Conservation (phyloP, 148 eudicot species). For the Cornus kousa region DNA sequence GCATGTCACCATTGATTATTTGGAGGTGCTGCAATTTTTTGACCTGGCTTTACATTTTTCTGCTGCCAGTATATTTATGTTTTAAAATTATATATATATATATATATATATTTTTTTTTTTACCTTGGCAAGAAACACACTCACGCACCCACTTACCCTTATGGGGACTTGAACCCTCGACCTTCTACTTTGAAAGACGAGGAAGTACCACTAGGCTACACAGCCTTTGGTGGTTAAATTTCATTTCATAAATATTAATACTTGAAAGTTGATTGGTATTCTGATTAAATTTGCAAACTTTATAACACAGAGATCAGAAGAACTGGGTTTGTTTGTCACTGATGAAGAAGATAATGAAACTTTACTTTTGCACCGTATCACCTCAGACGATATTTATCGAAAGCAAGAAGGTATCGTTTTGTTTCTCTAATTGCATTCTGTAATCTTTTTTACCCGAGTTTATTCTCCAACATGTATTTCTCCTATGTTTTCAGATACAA, state of each 20-base stretch:
- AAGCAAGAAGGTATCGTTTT: slow-evolving; percentile 84
- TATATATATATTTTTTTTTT: too few species aligned
- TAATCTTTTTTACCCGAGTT: background rate
- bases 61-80: background rate
- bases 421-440: background rate
- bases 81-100: background rate
- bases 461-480: background rate
- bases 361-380: slow-evolving; percentile 72
- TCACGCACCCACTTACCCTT: too few species aligned
- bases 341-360: slow-evolving; percentile 93
- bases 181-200: too few species aligned
- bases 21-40: slow-evolving; percentile 56
- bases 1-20: slow-evolving; percentile 86
- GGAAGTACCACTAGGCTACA: too few species aligned
- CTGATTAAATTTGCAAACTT: slow-evolving; percentile 1
- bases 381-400: slow-evolving; percentile 77
- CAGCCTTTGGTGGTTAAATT: too few species aligned
- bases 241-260: background rate
- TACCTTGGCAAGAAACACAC: too few species aligned
- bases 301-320: slow-evolving; percentile 73
- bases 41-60: background rate
- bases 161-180: too few species aligned
- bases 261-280: background rate
- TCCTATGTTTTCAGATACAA: slow-evolving; percentile 57
- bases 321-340: slow-evolving; percentile 69